Evolutionary conservation across 179 eudicot genomes (phyloP), one percentile per base, ranked within the genome.

Genomic region (Carnegiea gigantea): DNA sequence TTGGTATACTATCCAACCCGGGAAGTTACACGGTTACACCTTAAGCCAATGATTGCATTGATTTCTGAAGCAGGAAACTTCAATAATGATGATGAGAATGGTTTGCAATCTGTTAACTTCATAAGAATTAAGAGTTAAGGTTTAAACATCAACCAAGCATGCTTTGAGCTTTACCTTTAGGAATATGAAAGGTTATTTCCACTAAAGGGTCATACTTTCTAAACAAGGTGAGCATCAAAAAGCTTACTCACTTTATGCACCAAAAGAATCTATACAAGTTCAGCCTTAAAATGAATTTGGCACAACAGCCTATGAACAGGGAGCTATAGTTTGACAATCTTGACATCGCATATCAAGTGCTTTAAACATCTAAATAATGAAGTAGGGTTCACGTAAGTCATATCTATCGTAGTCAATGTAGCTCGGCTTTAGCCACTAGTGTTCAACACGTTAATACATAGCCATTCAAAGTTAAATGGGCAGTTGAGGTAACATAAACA

Each of bases 221-320:
- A 76, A 76, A 76, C 70, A 76, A 54, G 70, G 18, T 54, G 70
- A 17, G 70, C 70, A 76, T 54, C 70, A 23, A 79, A 48, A 80
- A 48, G 46, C 75, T 77, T 64, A 70, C 46, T 36, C 11, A 70
- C 70, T 77, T 75, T 17, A 84, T 6, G 44, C 46, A 18, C 73
- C 23, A 17, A 36, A 70, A 67, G 38, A 67, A 28, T 28, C 10
- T 28, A 28, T 67, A 21, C 70, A 46, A 78, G 30, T 77, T 30
- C 36, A 68, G 28, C 70, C 26, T 21, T n/a, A 71, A 82, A 82
- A 60, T 75, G 75, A 62, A 78, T 78, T 21, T 26, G 48, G 24
- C 53, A 60, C 13, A 53, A 12, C 21, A 62, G 43, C 57, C 21
- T 68, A 77, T 36, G 77, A 54, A 51, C 28, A 7, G 24, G 12